Evolutionary conservation across 176 grass and related monocot genomes (phyloP).

Genomic region (Triticum timopheevii): DNA sequence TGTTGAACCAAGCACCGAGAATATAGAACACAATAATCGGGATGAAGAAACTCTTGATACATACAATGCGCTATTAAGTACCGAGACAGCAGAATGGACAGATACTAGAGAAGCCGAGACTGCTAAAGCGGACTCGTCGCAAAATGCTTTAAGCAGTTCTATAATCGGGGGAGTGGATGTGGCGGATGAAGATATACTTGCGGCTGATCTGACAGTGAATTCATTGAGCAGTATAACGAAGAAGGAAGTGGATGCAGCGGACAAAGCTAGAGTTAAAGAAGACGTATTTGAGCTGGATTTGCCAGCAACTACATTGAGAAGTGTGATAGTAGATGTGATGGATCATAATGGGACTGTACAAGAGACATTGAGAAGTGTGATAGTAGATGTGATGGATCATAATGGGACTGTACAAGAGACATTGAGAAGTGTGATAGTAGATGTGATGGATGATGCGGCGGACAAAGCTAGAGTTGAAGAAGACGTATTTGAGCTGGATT

Average conservation of each 20-base stretch:
- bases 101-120: conserved; percentile 8
- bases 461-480: neutral
- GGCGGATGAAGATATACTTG: neutral
- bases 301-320: conserved; percentile 5
- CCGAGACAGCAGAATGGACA: conserved; percentile 18
- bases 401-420: neutral
- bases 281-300: neutral
- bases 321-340: neutral
- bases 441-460: neutral
- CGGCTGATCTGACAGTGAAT: conserved; percentile 1
- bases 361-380: neutral
- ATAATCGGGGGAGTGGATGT: neutral
- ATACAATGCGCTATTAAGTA: conserved; percentile 4
- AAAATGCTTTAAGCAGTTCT: conserved; percentile 25
- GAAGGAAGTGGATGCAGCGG: neutral
- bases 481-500: neutral
- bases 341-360: neutral
- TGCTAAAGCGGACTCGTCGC: neutral
- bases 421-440: neutral
- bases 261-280: neutral
- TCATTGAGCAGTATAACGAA: neutral
- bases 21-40: conserved; percentile 29
- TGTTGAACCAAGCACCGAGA: conserved; percentile 26
- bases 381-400: neutral
- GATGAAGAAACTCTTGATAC: conserved; percentile 25